Percentiles rank a stretch among this genome's conserved stretches.
Conservation (phyloP, 202 grass and related monocot species). For the Saccharum hybrid region DNA sequence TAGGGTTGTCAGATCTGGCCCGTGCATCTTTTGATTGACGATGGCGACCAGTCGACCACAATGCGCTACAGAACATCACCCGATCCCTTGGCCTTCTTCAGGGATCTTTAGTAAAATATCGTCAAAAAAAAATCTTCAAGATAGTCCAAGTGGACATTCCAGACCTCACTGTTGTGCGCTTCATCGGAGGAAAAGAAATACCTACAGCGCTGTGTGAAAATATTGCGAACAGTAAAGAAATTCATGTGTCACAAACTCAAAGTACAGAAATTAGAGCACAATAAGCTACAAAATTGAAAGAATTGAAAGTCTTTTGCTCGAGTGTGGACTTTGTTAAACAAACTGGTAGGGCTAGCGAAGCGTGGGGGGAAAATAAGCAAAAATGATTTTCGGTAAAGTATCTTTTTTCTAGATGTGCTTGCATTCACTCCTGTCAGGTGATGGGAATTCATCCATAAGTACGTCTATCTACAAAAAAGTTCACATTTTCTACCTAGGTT, state of each 20-base stretch:
- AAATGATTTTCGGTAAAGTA: neutral
- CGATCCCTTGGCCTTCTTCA: neutral
- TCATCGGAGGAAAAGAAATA: neutral
- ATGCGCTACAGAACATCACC: neutral
- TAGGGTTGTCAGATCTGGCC: neutral
- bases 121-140: neutral
- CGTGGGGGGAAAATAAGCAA: too few relatives aligned
- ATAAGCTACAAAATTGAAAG: too few relatives aligned
- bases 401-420: too few relatives aligned
- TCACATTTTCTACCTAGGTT: too few relatives aligned
- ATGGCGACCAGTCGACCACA: neutral
- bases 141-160: neutral
- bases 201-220: neutral
- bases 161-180: neutral
- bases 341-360: too few relatives aligned
- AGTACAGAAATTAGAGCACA: too few relatives aligned
- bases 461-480: too few relatives aligned
- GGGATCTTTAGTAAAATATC: neutral
- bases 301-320: too few relatives aligned
- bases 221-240: neutral
- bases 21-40: conserved; percentile 9
- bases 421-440: too few relatives aligned
- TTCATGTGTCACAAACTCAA: neutral
- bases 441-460: too few relatives aligned
- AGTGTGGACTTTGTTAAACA: too few relatives aligned